phyloP scores from a whole-genome alignment of 495 filamentous ascomycete species.

The Aspergillus nanangensis region DNA sequence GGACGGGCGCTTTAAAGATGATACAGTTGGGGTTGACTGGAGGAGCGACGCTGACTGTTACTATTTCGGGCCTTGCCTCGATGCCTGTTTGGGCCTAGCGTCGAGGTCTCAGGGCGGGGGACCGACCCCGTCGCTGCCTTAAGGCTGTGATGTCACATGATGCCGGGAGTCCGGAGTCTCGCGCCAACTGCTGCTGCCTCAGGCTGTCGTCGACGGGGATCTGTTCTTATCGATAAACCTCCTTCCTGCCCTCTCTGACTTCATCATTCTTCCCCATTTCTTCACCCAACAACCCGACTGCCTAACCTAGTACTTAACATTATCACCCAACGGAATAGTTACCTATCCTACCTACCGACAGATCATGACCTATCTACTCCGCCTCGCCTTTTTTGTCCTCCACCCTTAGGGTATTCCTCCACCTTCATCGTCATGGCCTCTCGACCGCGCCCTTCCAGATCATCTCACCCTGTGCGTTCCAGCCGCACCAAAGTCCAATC shows the following conservation, averaged over 20 bases:
- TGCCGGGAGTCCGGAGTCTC: too few relatives aligned
- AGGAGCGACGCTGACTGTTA: constrained; percentile 21
- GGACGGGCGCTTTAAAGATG: constrained; percentile 21
- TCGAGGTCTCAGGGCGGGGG: constrained; percentile 30
- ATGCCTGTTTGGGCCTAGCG: constrained; percentile 17
- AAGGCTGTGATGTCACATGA: too few relatives aligned
- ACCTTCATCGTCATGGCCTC: constrained; percentile 21
- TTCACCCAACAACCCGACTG: neutral
- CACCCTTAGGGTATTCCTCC: constrained; percentile 4
- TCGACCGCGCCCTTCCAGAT: constrained; percentile 16
- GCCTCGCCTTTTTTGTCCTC: neutral
- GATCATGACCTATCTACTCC: constrained; percentile 7
- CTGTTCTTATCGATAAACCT: constrained; percentile 19
- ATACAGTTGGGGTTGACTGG: constrained; percentile 14
- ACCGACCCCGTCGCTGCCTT: constrained; percentile 14
- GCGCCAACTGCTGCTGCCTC: neutral
- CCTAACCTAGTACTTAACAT: neutral
- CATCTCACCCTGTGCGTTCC: constrained; percentile 33
- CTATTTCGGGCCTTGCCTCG: constrained; percentile 20
- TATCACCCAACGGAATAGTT: too few relatives aligned
- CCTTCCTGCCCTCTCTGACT: constrained; percentile 7
- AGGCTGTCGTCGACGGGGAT: constrained; percentile 3
- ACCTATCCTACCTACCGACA: neutral
- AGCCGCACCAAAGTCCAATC: constrained; percentile 34
- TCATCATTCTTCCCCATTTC: neutral